Conservation (phyloP, 495 filamentous ascomycete genomes). For the Neurospora discreta region DNA sequence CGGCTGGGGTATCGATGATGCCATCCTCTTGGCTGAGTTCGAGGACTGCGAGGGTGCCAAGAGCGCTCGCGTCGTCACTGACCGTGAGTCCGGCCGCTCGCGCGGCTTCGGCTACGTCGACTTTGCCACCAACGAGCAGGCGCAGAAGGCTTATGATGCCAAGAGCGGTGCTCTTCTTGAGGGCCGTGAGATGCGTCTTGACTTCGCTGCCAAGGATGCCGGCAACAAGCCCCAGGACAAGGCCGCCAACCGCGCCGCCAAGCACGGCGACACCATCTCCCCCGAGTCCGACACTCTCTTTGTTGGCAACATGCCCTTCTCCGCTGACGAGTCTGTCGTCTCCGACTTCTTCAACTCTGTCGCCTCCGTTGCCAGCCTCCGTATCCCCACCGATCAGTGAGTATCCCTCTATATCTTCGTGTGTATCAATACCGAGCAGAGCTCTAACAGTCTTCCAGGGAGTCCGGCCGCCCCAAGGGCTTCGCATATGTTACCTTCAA, state of each 20-base stretch:
- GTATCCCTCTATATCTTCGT: slow-evolving; percentile 12
- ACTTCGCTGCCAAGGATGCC: slow-evolving; percentile 68
- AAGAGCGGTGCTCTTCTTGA: slow-evolving; percentile 77
- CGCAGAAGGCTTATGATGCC: slow-evolving; percentile 63
- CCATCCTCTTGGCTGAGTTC: slow-evolving; percentile 80
- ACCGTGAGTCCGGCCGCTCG: slow-evolving; percentile 71
- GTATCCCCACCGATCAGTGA: slow-evolving; percentile 78
- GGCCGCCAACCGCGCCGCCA: slow-evolving; percentile 55
- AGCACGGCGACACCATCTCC: slow-evolving; percentile 66
- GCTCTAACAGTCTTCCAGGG: slow-evolving; percentile 41
- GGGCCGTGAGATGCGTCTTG: slow-evolving; percentile 77
- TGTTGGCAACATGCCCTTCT: slow-evolving; percentile 85
- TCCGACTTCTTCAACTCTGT: slow-evolving; percentile 63
- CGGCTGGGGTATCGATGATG: slow-evolving; percentile 91
- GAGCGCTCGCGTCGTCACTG: slow-evolving; percentile 70
- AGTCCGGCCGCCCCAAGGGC: slow-evolving; percentile 80
- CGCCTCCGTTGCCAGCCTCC: slow-evolving; percentile 61
- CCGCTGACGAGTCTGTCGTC: slow-evolving; percentile 65
- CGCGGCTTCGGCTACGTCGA: slow-evolving; percentile 97
- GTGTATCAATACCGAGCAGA: not conserved
- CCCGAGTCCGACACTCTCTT: slow-evolving; percentile 81
- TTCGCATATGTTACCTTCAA: slow-evolving; percentile 87
- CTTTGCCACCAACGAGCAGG: slow-evolving; percentile 57
- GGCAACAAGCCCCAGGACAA: slow-evolving; percentile 43
- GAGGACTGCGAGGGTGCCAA: slow-evolving; percentile 68